Base-by-base conservation (phyloP, 768 basidiomycete genomes). In the Aureoboletus auriporus region DNA sequence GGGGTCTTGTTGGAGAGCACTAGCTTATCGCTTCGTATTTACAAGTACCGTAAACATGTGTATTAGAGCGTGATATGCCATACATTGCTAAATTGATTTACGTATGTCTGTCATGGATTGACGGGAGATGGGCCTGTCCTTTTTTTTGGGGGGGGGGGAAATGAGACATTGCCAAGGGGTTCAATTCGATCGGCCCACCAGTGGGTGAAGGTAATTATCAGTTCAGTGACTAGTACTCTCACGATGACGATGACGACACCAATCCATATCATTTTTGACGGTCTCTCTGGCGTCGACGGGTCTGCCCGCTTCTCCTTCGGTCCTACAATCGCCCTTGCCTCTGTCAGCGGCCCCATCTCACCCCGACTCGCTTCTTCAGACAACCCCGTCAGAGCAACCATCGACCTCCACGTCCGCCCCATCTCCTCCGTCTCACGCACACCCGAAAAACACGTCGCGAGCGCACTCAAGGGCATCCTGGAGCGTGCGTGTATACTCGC, bases 291-390 rank as follows among this genome's bases (percentile, higher is more conserved):
- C 43, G 84, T 82, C 17, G 89, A 91, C 53, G 86, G 86, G 1
- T 89, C 86, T 4, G 87, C 86, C 2, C 73, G 81, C 23, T 91
- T 90, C 58, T 79, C 51, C 0, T 52, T 49, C 16, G 56, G 33
- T 9, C n/a, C 42, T 16, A 50, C 46, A 43, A 47, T 57, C 64
- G 85, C 82, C 4, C 64, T 90, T 16, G 80, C 84, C 8, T 89
- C 89, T 5, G 64, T 90, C 31, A 88, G 87, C 12, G 90, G 91
- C 0, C 91, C 91, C 16, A 83, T 91, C 39, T 83, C 91, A 54
- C 84, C 84, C 42, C 76, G 88, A 14, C 71, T 82, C 8, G 77
- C 80, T 4, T 66, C 76, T 8, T 23, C 20, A 23, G 91, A 93
- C 68, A 75, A 80, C 28, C 79, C 89, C 9, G 82, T 82, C 10